Conservation (phyloP, 306 rosid genomes). For the Dicorynia guianensis region DNA sequence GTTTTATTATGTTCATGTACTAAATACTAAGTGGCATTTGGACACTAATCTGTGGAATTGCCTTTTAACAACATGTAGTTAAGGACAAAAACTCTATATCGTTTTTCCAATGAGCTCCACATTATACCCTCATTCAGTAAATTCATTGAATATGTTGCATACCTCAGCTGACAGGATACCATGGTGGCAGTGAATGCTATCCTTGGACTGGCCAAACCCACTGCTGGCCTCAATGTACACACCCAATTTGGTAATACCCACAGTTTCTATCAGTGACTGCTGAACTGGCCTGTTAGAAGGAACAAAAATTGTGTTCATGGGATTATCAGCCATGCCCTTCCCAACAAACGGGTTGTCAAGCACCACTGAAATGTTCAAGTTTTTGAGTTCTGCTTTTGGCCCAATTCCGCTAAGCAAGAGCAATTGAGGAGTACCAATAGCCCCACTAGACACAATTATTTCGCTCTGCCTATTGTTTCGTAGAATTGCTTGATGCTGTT, state of each 20-base stretch:
- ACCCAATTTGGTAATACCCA: conserved; percentile 87
- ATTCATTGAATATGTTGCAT: conserved; percentile 38
- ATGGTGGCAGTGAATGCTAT: conserved; percentile 91
- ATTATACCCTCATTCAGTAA: not conserved
- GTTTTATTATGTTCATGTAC: not conserved
- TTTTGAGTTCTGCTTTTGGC: conserved; percentile 69
- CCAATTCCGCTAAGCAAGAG: conserved; percentile 92
- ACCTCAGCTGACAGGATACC: conserved; percentile 98
- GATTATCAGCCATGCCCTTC: conserved; percentile 92
- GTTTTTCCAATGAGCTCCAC: not conserved
- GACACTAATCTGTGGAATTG: not conserved
- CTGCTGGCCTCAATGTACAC: conserved; percentile 91
- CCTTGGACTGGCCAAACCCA: conserved; percentile 79
- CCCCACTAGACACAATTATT: conserved; percentile 82
- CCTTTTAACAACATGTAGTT: not conserved
- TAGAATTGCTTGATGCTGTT: conserved; percentile 68
- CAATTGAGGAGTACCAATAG: conserved; percentile 89
- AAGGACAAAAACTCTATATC: not conserved
- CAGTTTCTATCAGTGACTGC: conserved; percentile 83
- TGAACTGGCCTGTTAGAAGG: conserved; percentile 60
- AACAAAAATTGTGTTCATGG: conserved; percentile 86
- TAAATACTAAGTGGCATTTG: not conserved
- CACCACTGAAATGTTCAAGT: conserved; percentile 70
- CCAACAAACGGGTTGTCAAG: conserved; percentile 75
- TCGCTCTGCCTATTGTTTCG: conserved; percentile 57